Base-by-base conservation (phyloP, 176 grass and related monocot species). In the Saccharum spontaneum region DNA sequence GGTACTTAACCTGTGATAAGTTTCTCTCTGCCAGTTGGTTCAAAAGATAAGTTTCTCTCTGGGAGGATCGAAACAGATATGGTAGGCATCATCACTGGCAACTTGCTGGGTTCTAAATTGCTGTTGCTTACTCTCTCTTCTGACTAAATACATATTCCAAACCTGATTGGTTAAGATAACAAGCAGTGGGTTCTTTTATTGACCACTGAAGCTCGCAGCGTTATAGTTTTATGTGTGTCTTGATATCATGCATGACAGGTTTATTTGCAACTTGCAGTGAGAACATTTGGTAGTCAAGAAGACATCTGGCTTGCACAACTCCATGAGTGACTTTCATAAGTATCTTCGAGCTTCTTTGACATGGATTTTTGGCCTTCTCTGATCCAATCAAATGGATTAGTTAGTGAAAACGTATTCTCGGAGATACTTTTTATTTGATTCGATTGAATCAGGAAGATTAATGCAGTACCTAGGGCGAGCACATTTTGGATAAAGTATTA, bases 241-340 rank as follows among this genome's bases (percentile, higher is more conserved):
- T 69, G 61, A 75, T 85, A 79, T 85, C 87, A 90, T 50, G 69
- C 61, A 79, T 75, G 68, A 33, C 69, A 75, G 75, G 3, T 87
- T 59, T 90, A 80, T 83, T 83, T 63, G 61, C 89, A 90, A 90
- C 80, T 90, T 83, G 89, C 31, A 75, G 37, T 69, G 46, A 75
- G 45, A 67, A 33, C 45, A 79, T 73, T 79, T 86, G 74, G 72
- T 90, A 75, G 74, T 84, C 60, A 33, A 83, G 75, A 14, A 57
- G 49, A 65, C 60, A 38, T 81, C 60, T 87, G 89, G 80, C 69
- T 87, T 68, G 49, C 30, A 79, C 22, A 69, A 24, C 61, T 87
- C 75, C 84, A 84, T 26, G 28, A 49, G 89, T 84, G 75, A 38
- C 80, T 70, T 46, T 83, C 89, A 20, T 67, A 83, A 84, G 84